These are phyloP conservation scores for Microsporum ferrugineum DNA, from an alignment of 2,329 filamentous ascomycete genomes.

Conservation along the genomic window DNA sequence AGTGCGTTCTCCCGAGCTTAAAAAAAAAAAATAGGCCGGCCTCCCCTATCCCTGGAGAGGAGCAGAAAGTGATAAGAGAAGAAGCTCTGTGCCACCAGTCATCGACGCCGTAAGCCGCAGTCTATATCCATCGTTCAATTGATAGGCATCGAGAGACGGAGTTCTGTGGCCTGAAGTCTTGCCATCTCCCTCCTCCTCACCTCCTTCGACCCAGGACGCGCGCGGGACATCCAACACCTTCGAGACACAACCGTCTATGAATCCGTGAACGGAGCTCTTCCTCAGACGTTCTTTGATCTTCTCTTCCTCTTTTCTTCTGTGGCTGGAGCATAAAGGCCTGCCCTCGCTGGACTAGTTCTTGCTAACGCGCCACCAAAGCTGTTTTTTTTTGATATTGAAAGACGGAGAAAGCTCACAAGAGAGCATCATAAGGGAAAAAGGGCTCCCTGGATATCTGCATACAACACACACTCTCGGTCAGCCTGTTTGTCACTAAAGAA, in stretches of 20 bases:
- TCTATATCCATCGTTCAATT: not conserved
- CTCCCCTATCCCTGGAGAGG: not conserved
- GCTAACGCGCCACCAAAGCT: constrained; percentile 1
- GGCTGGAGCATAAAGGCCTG: not conserved
- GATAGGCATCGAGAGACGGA: not conserved
- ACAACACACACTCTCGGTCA: not conserved
- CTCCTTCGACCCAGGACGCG: too few species aligned
- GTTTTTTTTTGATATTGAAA: not conserved
- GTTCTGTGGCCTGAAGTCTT: not conserved
- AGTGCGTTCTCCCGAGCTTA: not conserved
- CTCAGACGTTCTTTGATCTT: not conserved
- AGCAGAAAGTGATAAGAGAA: not conserved
- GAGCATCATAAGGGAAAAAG: not conserved
- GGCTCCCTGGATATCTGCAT: not conserved
- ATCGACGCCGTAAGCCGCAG: not conserved
- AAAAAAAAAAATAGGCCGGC: not conserved
- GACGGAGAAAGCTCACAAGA: not conserved
- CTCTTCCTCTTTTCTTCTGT: not conserved
- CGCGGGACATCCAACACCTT: too few species aligned
- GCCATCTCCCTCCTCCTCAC: not conserved
- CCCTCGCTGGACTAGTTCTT: not conserved
- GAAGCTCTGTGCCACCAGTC: not conserved
- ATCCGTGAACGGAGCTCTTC: not conserved
- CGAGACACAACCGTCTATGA: not conserved
- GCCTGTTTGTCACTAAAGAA: not conserved